Evolutionary conservation across 78 protist species (phyloP), one percentile per base, ranked within the genome.

Genomic region (Dictyostelium purpureum): DNA sequence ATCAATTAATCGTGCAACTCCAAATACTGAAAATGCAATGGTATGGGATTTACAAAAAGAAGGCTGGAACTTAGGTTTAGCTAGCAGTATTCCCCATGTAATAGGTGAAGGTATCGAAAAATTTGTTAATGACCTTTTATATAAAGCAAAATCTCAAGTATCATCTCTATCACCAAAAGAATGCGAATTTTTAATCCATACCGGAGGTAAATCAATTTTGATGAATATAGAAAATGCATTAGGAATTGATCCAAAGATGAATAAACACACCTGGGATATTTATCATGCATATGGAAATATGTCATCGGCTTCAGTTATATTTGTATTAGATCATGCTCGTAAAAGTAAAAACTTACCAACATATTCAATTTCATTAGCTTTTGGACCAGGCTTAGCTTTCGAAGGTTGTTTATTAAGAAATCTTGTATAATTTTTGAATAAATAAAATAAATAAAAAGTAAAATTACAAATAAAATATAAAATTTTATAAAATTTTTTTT

Each of bases 381-480:
- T 85, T 70, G 92, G 92, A 45, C 92, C 92, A 33, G 92, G 92
- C 21, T 54, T 85, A 5, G 92, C 82, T n/a, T 66, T 85, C 28
- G 92, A 85, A 61, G 92, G 92, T 85, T 70, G 80, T 73, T 52
- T 85, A 24, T 43, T 85, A 42, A 70, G 57, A 47, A 85, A 85
- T 47, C 21, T 69, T 40, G 51, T n/a, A n/a, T n/a, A n/a, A n/a
- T n/a, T n/a, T 38, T 9, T 69, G 40, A 67, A 12, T 18, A 43
- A 31, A 47, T 12, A 10, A 73, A 73, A 73, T 11, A 73, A 73
- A 47, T 38, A n/a, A 69, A 40, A 38, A 69, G 21, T 38, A 26
- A 33, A 66, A 66, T 9, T 10, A 57, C 7, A 26, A 57, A 10
- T 26, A 14, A 24, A 56, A n/a, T n/a, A n/a, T n/a, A n/a, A n/a